These are phyloP conservation scores for Penicillium oxalicum DNA, from an alignment of 2,329 filamentous ascomycete species.

Conservation along the genomic window DNA sequence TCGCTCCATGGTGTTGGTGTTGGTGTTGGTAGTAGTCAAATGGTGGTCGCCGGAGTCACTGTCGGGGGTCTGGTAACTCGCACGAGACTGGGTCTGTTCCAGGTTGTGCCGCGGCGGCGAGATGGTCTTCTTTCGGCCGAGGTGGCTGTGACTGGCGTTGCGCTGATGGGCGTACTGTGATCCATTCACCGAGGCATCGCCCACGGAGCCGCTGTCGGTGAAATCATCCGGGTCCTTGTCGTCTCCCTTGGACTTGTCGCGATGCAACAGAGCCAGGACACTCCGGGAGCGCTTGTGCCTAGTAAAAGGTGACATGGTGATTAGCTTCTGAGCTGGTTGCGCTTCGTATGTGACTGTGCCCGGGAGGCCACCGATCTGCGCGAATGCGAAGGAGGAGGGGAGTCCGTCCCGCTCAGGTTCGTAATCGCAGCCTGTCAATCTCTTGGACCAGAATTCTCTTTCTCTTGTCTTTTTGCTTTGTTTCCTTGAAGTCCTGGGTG, in stretches of 20 bases:
- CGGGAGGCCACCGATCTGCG: no score
- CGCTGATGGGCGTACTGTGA: conserved; percentile 26
- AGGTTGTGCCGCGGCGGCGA: conserved; percentile 18
- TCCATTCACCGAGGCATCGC: conserved; percentile 24
- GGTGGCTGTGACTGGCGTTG: conserved; percentile 28
- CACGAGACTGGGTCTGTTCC: conserved; percentile 24
- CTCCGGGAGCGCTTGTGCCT: conserved; percentile 52
- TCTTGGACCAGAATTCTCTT: no score
- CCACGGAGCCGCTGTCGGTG: conserved; percentile 18
- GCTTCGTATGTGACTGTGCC: conserved; percentile 11
- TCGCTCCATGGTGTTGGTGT: conserved; percentile 23
- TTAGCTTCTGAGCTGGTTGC: neutral
- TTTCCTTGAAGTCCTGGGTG: no score
- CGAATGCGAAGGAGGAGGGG: no score
- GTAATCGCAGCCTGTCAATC: no score
- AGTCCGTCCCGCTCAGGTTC: no score
- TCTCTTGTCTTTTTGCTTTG: no score
- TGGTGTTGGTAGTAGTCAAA: neutral
- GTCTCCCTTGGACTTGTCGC: conserved; percentile 46
- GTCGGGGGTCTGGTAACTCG: conserved; percentile 15
- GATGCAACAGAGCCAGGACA: conserved; percentile 48
- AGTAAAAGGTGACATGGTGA: conserved; percentile 25
- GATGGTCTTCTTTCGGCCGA: conserved; percentile 24
- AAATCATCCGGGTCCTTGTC: conserved; percentile 26
- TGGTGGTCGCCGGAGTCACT: conserved; percentile 8